Conservation (phyloP, 305 asterid species). For the Withania somnifera region DNA sequence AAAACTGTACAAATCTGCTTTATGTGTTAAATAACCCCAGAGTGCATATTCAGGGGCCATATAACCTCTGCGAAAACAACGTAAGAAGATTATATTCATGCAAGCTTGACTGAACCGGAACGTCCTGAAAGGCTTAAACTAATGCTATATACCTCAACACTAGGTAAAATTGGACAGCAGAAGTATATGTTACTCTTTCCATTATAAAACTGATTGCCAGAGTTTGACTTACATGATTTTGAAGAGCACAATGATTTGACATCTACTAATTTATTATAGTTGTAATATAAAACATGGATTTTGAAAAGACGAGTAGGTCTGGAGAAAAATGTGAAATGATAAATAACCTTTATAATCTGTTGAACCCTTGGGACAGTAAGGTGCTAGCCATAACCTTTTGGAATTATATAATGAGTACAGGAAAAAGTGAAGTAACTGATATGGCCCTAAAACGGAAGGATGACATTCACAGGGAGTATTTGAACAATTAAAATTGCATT, state of each 20-base stretch:
- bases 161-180: neutral
- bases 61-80: conserved; percentile 23
- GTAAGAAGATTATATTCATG: neutral
- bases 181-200: neutral
- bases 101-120: neutral
- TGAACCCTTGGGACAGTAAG: neutral
- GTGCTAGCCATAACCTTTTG: neutral
- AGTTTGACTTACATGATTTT: neutral
- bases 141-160: neutral
- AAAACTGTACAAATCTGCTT: conserved; percentile 46
- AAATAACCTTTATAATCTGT: neutral
- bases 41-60: conserved; percentile 61
- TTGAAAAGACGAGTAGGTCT: neutral
- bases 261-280: neutral
- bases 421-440: neutral
- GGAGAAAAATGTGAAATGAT: neutral
- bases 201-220: neutral
- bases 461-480: neutral
- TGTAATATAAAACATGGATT: neutral
- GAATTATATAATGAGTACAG: neutral
- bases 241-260: neutral
- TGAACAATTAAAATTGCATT: neutral
- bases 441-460: neutral
- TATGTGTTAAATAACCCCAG: conserved; percentile 47
- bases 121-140: neutral